phyloP scores from a whole-genome alignment of 257 asterid species.

The Scutellaria barbata region DNA sequence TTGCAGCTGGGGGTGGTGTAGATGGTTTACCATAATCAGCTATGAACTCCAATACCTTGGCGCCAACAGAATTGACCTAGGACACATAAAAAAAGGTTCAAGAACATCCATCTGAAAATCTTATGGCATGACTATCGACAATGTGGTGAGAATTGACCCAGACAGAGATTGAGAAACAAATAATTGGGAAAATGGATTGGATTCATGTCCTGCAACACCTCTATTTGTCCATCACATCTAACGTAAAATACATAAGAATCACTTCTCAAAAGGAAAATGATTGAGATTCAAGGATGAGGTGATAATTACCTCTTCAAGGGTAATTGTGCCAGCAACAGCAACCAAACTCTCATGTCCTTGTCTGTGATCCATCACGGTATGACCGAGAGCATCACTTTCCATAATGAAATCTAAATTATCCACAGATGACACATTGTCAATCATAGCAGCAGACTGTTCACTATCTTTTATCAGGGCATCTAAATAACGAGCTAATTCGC shows the following conservation, averaged over 20 bases:
- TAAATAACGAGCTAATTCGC: slow-evolving; percentile 92
- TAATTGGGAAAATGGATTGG: background rate
- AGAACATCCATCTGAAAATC: slow-evolving; percentile 27
- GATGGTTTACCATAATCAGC: slow-evolving; percentile 94
- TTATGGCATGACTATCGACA: slow-evolving; percentile 27
- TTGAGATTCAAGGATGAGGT: slow-evolving; percentile 29
- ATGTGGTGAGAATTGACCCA: background rate
- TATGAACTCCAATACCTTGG: slow-evolving; percentile 88
- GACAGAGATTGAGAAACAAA: background rate
- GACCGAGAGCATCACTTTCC: slow-evolving; percentile 99
- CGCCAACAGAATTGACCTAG: slow-evolving; percentile 93
- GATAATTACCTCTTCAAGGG: slow-evolving; percentile 86
- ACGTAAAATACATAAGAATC: slow-evolving; percentile 19
- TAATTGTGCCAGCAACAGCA: slow-evolving; percentile 86
- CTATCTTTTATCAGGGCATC: slow-evolving; percentile 97
- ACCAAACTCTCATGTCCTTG: slow-evolving; percentile 97
- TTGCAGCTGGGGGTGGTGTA: slow-evolving; percentile 95
- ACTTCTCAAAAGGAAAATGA: slow-evolving; percentile 31
- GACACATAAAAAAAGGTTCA: slow-evolving; percentile 31
- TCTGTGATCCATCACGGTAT: slow-evolving; percentile 94
- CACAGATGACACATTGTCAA: slow-evolving; percentile 94
- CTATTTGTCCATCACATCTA: slow-evolving; percentile 13
- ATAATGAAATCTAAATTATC: slow-evolving; percentile 94
- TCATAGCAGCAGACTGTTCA: slow-evolving; percentile 98
- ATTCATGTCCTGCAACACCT: slow-evolving; percentile 2